These are phyloP conservation scores for Anthracocystis setariae DNA, from an alignment of 1,284 basidiomycete species.

Conservation along the genomic window DNA sequence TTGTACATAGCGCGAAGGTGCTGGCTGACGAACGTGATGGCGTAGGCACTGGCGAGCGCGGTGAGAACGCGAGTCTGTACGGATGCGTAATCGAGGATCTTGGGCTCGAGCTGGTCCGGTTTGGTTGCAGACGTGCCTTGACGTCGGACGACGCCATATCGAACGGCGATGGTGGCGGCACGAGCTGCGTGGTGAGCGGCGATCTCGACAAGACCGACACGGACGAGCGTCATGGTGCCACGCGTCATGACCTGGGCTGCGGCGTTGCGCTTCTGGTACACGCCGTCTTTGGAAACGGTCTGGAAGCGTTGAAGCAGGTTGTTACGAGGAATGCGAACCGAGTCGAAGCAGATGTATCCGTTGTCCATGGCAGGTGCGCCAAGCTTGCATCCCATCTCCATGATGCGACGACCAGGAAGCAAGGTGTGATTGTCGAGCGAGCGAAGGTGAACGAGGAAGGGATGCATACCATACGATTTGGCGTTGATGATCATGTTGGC, in stretches of 20 bases:
- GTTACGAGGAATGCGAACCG: constrained; percentile 47
- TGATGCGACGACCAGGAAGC: constrained; percentile 42
- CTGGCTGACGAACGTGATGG: constrained; percentile 52
- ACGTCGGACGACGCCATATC: constrained; percentile 51
- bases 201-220: constrained; percentile 55
- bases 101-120: constrained; percentile 40
- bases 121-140: constrained; percentile 48
- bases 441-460: constrained; percentile 56
- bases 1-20: constrained; percentile 52
- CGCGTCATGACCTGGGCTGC: constrained; percentile 54
- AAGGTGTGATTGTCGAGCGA: constrained; percentile 49
- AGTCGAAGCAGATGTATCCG: constrained; percentile 49
- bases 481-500: constrained; percentile 50
- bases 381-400: constrained; percentile 56
- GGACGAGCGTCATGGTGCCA: constrained; percentile 57
- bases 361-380: constrained; percentile 60
- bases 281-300: constrained; percentile 43
- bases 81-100: constrained; percentile 56
- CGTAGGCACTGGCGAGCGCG: constrained; percentile 49
- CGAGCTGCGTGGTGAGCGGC: constrained; percentile 54
- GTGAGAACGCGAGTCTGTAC: constrained; percentile 55
- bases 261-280: constrained; percentile 47
- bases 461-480: constrained; percentile 58
- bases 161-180: constrained; percentile 50
- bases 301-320: constrained; percentile 52